Percentiles rank a stretch among this genome's conserved stretches.
Conservation (phyloP, 495 filamentous ascomycete genomes). For the Lentithecium fluviatile region DNA sequence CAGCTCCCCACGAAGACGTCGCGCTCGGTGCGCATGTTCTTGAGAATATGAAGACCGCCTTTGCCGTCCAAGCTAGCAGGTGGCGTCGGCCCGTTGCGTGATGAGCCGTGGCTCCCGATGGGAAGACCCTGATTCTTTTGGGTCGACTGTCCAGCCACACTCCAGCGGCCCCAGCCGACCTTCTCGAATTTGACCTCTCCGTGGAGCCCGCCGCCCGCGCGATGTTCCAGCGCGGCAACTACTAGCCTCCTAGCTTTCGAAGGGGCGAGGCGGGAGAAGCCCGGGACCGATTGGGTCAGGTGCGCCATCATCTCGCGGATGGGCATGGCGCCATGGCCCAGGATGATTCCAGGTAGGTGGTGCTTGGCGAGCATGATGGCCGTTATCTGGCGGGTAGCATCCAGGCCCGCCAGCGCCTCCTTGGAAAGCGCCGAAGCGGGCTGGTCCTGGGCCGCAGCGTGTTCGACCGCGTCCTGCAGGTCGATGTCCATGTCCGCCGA, state of each 20-base stretch:
- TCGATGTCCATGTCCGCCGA: constrained; percentile 87
- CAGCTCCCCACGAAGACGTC: constrained; percentile 60
- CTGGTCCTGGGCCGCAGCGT: constrained; percentile 49
- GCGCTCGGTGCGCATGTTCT: constrained; percentile 47
- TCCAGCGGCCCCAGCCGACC: constrained; percentile 96
- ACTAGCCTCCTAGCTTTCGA: constrained; percentile 88
- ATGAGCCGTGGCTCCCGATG: constrained; percentile 16
- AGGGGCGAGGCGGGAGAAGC: constrained; percentile 86
- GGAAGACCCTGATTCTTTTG: constrained; percentile 26
- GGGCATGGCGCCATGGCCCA: constrained; percentile 83
- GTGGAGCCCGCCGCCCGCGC: constrained; percentile 60
- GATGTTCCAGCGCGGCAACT: constrained; percentile 77
- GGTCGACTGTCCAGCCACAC: constrained; percentile 63
- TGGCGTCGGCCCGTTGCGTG: constrained; percentile 40
- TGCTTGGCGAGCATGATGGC: constrained; percentile 82
- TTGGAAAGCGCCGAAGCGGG: constrained; percentile 36
- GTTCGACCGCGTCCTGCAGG: constrained; percentile 65
- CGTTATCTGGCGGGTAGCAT: constrained; percentile 80
- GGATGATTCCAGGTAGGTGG: constrained; percentile 86
- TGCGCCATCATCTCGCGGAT: constrained; percentile 94
- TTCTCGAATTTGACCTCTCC: constrained; percentile 91
- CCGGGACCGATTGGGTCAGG: constrained; percentile 87
- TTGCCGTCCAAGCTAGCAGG: constrained; percentile 44
- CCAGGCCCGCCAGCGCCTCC: constrained; percentile 52
- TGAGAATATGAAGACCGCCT: constrained; percentile 65